phyloP scores from a whole-genome alignment of 2,329 filamentous ascomycete species.

The Aspergillus tamarii region DNA sequence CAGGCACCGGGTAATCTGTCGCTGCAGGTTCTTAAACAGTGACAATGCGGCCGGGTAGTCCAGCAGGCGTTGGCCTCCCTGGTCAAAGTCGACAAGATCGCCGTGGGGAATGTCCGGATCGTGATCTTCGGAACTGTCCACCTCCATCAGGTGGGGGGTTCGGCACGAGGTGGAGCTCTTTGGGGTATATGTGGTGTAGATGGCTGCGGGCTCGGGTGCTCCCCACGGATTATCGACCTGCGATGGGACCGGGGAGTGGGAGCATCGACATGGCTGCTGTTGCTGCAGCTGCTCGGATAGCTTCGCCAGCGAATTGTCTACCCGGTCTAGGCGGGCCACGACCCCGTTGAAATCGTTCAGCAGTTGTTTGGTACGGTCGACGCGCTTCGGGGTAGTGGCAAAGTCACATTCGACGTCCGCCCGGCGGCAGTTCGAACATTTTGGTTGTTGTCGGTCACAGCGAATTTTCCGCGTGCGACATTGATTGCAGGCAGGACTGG shows the following conservation, averaged over 20 bases:
- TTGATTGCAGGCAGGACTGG: neutral
- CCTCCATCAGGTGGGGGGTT: neutral
- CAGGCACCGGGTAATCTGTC: neutral
- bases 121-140: neutral
- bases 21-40: neutral
- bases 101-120: neutral
- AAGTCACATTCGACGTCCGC: conserved; percentile 4
- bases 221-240: neutral
- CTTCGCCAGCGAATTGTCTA: neutral
- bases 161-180: neutral
- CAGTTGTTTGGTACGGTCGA: conserved; percentile 3
- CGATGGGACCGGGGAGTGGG: neutral
- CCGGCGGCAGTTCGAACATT: conserved; percentile 1
- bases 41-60: neutral
- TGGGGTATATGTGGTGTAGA: neutral
- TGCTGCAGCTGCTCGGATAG: neutral
- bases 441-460: conserved; percentile 3
- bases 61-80: neutral
- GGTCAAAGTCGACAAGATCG: neutral
- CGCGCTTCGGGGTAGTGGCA: neutral
- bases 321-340: neutral
- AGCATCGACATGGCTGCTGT: neutral
- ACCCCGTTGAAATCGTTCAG: neutral
- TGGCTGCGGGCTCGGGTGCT: neutral
- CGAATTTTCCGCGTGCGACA: neutral